A percentile compares a stretch with the other conserved stretches of the same genome.
Evolutionary conservation across 148 eudicot genomes (phyloP).

Genomic region (Persicaria tinctoria): DNA sequence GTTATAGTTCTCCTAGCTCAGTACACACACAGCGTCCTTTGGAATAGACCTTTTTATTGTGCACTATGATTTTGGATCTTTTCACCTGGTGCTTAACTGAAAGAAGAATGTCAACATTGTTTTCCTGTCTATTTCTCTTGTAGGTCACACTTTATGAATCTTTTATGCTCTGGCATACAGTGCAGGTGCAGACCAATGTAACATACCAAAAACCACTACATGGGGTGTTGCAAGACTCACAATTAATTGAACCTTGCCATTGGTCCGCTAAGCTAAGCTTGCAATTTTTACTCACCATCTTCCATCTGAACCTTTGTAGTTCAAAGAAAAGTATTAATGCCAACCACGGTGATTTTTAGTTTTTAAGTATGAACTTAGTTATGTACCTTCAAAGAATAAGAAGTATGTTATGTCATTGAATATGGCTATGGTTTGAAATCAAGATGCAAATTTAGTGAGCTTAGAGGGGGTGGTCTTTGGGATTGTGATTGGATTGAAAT

Average conservation of each 20-base stretch:
- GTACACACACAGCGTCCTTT: background rate
- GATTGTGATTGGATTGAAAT: background rate
- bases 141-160: too few species aligned
- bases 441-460: too few species aligned
- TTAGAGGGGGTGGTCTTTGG: background rate
- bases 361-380: background rate
- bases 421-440: too few species aligned
- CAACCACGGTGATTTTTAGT: background rate
- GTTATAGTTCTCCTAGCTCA: constrained; percentile 1
- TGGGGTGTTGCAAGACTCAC: background rate
- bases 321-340: background rate
- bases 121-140: background rate
- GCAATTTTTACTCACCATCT: too few species aligned
- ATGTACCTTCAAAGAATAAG: too few species aligned
- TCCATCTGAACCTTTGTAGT: too few species aligned
- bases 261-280: too few species aligned
- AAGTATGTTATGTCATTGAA: too few species aligned
- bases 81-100: background rate
- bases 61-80: background rate
- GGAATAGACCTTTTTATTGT: background rate
- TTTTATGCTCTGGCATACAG: background rate
- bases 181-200: background rate
- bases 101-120: background rate
- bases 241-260: background rate
- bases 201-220: background rate